phyloP scores from a whole-genome alignment of 192 early-diverging fungal species.

The Umbelopsis ramanniana region DNA sequence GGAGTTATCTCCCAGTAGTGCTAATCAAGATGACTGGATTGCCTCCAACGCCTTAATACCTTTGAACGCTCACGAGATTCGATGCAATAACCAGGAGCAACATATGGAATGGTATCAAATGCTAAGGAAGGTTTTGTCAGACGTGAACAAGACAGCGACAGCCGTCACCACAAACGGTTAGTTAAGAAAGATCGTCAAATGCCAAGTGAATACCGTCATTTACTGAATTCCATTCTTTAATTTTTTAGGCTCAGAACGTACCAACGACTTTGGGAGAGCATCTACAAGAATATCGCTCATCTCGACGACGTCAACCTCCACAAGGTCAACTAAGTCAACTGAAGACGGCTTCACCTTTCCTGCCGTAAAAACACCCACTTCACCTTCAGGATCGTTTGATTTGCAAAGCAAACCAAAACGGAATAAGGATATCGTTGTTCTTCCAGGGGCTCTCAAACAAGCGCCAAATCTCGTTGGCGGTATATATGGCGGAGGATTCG shows the following conservation, averaged over 20 bases:
- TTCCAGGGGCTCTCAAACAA: not conserved
- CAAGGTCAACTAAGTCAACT: slow-evolving; percentile 6
- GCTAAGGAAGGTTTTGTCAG: slow-evolving; percentile 26
- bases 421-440: not conserved
- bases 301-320: not conserved
- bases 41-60: slow-evolving; percentile 25
- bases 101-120: slow-evolving; percentile 31
- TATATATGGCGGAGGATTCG: slow-evolving; percentile 12
- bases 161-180: not conserved
- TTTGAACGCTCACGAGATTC: slow-evolving; percentile 19
- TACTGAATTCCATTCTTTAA: not conserved
- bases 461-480: not conserved
- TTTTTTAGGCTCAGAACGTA: slow-evolving; percentile 4
- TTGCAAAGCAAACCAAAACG: slow-evolving; percentile 12
- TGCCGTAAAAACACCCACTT: not conserved
- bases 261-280: not conserved
- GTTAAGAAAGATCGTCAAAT: not conserved
- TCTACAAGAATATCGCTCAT: not conserved
- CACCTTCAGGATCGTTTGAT: not conserved
- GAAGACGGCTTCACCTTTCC: not conserved
- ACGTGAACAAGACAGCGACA: slow-evolving; percentile 13
- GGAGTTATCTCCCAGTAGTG: slow-evolving; percentile 25
- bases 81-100: slow-evolving; percentile 23
- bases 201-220: not conserved
- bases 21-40: slow-evolving; percentile 22